phyloP scores from a whole-genome alignment of 176 grass and related monocot species.

The Alloteropsis semialata region DNA sequence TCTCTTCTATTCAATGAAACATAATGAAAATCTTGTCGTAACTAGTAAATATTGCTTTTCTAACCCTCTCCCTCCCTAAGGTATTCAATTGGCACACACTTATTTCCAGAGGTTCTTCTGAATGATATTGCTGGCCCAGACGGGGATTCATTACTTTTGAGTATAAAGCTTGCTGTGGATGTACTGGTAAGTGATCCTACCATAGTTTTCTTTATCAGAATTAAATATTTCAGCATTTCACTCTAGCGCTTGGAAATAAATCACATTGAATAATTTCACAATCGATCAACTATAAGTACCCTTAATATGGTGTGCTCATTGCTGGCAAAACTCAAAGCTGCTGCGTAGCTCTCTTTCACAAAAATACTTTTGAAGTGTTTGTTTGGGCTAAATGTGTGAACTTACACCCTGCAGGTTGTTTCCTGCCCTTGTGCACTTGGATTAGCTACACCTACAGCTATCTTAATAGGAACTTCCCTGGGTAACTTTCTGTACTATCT shows the following conservation, averaged over 20 bases:
- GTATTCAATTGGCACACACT: constrained; percentile 83
- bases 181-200: constrained; percentile 68
- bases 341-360: background rate
- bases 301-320: background rate
- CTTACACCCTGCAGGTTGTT: constrained; percentile 66
- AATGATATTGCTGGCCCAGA: constrained; percentile 97
- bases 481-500: constrained; percentile 51
- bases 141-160: constrained; percentile 78
- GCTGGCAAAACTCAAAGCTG: constrained; percentile 11
- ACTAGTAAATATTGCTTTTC: constrained; percentile 1
- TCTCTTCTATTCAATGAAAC: constrained; percentile 24
- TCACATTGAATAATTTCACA: background rate
- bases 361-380: background rate
- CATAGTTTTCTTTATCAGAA: background rate
- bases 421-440: constrained; percentile 96
- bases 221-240: background rate
- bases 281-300: background rate
- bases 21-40: background rate
- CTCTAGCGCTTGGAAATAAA: background rate
- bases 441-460: constrained; percentile 94
- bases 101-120: constrained; percentile 88
- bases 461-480: constrained; percentile 92
- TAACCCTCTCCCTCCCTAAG: constrained; percentile 30
- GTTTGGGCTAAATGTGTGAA: constrained; percentile 8
- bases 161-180: constrained; percentile 92